Conservation (phyloP, 345 rosid species). For the Eucalyptus pauciflora region DNA sequence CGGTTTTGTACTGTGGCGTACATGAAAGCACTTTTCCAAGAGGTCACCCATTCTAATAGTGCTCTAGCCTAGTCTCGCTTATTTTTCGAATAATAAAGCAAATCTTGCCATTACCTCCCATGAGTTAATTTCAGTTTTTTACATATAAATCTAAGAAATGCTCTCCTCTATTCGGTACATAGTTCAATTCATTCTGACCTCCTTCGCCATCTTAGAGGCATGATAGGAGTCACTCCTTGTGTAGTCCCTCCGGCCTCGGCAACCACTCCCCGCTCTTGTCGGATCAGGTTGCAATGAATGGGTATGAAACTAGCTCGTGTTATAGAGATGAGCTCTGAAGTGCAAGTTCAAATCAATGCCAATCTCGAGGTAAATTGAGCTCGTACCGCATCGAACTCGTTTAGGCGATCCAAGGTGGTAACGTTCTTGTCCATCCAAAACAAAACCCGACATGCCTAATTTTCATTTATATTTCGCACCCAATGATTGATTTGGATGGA, state of each 20-base stretch:
- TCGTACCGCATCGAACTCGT: neutral
- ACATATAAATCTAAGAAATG: rapidly evolving
- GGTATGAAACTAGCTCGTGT: neutral
- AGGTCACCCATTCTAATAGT: neutral
- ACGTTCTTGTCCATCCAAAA: neutral
- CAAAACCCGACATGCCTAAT: neutral
- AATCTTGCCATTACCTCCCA: neutral
- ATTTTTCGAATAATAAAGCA: neutral
- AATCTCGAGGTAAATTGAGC: neutral
- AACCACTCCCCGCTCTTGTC: rapidly evolving
- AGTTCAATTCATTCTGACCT: rapidly evolving
- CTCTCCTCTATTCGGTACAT: too few species aligned
- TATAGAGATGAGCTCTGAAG: neutral
- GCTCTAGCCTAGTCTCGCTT: rapidly evolving
- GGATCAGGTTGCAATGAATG: rapidly evolving
- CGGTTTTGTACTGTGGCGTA: rapidly evolving
- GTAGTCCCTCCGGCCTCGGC: rapidly evolving
- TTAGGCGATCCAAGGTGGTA: neutral
- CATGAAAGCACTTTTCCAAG: rapidly evolving
- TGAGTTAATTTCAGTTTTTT: rapidly evolving
- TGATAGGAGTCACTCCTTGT: too few species aligned
- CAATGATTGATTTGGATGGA: neutral
- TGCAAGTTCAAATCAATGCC: neutral
- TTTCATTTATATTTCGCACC: neutral
- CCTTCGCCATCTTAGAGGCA: too few species aligned